Evolutionary conservation across 305 asterid species (phyloP), one percentile per base, ranked within the genome.

Genomic region (Solanum hybrid): DNA sequence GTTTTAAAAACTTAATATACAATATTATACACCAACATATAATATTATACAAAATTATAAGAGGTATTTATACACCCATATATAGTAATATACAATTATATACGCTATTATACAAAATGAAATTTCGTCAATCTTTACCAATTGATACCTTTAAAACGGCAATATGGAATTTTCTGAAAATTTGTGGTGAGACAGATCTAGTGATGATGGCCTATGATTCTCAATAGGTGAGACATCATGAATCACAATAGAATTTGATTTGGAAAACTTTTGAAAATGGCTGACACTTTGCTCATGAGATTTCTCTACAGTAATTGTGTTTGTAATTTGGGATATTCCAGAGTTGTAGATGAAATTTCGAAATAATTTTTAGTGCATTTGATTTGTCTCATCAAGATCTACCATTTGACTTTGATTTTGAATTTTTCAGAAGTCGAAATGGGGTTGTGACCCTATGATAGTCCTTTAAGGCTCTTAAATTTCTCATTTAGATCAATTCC

Each of bases 301-400:
- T 51, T 51, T 51, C 8, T 0, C 64, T 6, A 51, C 0, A 51
- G 22, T 51, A 51, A 51, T 51, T 51, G 22, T 15, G 22, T 15
- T 51, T 51, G 64, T 51, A 51, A 51, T 51, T 51, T 51, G 64
- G 8, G 14, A 40, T 40, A 10, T 40, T 40, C 5, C 14, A 51
- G 8, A 51, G 2, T 51, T 51, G 66, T 40, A 40, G 5, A 22
- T 22, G 27, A 64, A 64, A 22, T 22, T 60, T 64, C 8, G 72
- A 64, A 0, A 64, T 0, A 8, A 60, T 22, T 64, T 64, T 64
- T 64, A 0, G 0, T 22, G 6, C 1, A 22, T 64, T 64, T 19
- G 72, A 64, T 4, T 64, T 0, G 12, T 64, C 27, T 22, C 27
- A 8, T 64, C 6, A 64, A 64, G 0, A 22, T 64, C 0, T 64